Evolutionary conservation across 108 stramenopile species (phyloP), one percentile per base, ranked within the genome.

Genomic region (Stephanodiscus minutulus): DNA sequence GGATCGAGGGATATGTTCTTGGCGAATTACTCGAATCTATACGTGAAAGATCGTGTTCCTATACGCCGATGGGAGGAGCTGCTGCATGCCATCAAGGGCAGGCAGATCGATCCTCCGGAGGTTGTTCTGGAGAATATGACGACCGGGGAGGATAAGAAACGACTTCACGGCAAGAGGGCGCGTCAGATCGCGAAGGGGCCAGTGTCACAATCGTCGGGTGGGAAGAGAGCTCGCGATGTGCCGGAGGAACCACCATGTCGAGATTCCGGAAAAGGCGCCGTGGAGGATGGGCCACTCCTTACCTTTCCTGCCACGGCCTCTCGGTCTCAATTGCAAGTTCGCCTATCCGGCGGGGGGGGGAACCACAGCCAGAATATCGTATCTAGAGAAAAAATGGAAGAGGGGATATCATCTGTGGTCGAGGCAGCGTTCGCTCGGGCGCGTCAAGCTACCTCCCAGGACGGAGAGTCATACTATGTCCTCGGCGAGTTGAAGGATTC

Each of bases 11-110:
- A 29, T 29, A 18, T 49, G 5, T 66, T 66, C 29, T 5, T 21
- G 65, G 33, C 44, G 8, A 41, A 47, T 24, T 20, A n/a, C 31
- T 37, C 69, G 5, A 64, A 58, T 52, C 18, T 78, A 0, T 78
- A 53, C 41, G 77, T 78, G 6, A 62, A 59, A 43, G 77, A 78
- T 61, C 69, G 77, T 29, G 70, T 78, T 17, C 70, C 64, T 11
- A 5, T 78, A 27, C 3, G 50, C 12, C 27, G 60, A 37, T 78
- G 77, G 77, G 3, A 37, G 56, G 77, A 71, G 27, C 46, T 78
- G 12, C 21, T 59, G 35, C 17, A 22, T 8, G 49, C 63, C 10
- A 20, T 78, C n/a, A 41, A 66, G 18, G 70, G 63, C 12, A 44
- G 58, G 10, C 53, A 66, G 27, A 54, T 71, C 37, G 28, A 20